Percentiles rank a stretch among this genome's conserved stretches.
These are phyloP conservation scores for Bipolaris oryzae DNA, from an alignment of 2,329 filamentous ascomycete genomes.

Conservation along the genomic window DNA sequence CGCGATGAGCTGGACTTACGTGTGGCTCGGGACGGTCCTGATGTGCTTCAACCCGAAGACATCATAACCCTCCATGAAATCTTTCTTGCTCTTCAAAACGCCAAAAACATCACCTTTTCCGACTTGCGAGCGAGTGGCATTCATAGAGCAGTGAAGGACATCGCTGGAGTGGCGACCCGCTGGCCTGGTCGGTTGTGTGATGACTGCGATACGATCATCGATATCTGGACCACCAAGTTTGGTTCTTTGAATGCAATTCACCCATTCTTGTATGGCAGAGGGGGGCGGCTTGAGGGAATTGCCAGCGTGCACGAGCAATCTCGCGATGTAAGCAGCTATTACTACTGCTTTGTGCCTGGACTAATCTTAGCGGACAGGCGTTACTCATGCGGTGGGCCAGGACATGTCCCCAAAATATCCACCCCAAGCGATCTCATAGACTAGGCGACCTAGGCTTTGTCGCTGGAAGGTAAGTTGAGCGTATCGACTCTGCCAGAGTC, in stretches of 20 bases:
- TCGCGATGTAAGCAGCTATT: slow-evolving; percentile 39
- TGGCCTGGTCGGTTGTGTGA: slow-evolving; percentile 55
- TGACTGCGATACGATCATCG: slow-evolving; percentile 52
- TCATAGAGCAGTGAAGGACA: slow-evolving; percentile 53
- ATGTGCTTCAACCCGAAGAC: slow-evolving; percentile 52
- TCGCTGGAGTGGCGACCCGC: slow-evolving; percentile 53
- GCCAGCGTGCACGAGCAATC: slow-evolving; percentile 47
- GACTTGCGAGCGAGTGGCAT: slow-evolving; percentile 53
- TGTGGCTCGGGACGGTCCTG: slow-evolving; percentile 54
- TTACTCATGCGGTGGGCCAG: slow-evolving; percentile 44
- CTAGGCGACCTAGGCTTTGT: slow-evolving; percentile 53
- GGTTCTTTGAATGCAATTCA: slow-evolving; percentile 48
- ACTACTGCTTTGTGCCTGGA: background rate
- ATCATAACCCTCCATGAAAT: slow-evolving; percentile 53
- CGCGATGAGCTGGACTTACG: slow-evolving; percentile 55
- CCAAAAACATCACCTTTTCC: slow-evolving; percentile 36
- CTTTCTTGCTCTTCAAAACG: slow-evolving; percentile 35
- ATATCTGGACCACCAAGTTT: slow-evolving; percentile 48
- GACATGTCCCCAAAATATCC: slow-evolving; percentile 39
- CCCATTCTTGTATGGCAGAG: slow-evolving; percentile 51
- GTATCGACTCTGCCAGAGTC: background rate
- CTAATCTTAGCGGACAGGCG: slow-evolving; percentile 27
- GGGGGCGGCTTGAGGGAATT: slow-evolving; percentile 53
- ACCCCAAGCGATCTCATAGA: slow-evolving; percentile 40
- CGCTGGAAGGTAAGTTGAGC: slow-evolving; percentile 52